Evolutionary conservation across 345 rosid genomes (phyloP).

Genomic region (Laguncularia racemosa): DNA sequence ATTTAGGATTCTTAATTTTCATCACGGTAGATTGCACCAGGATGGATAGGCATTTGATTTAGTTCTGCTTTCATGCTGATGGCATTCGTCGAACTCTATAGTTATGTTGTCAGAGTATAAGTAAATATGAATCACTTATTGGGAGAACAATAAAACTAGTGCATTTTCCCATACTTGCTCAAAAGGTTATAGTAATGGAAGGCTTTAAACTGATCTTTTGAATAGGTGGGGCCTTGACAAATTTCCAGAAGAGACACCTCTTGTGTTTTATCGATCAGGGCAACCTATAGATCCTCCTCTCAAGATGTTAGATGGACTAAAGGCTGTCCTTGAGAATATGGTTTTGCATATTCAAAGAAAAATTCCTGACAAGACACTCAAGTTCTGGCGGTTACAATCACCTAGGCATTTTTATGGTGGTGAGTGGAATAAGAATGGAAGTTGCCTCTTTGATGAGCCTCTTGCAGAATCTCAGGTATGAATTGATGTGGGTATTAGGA

Average conservation of each 20-base stretch:
- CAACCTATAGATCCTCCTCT: conserved; percentile 64
- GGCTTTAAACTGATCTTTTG: conserved; percentile 6
- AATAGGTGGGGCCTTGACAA: conserved; percentile 90
- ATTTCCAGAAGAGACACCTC: conserved; percentile 83
- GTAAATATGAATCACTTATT: too few species aligned
- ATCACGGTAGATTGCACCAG: too few species aligned
- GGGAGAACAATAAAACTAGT: too few species aligned
- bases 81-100: too few species aligned
- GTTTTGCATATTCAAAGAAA: conserved; percentile 48
- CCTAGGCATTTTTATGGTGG: conserved; percentile 90
- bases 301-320: conserved; percentile 59
- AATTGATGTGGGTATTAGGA: neutral
- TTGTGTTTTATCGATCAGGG: conserved; percentile 66
- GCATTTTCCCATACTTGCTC: too few species aligned
- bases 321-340: conserved; percentile 71
- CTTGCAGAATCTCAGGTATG: conserved; percentile 62
- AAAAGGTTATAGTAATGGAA: too few species aligned
- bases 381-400: conserved; percentile 92
- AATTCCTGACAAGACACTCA: conserved; percentile 52
- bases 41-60: too few species aligned
- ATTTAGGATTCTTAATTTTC: too few species aligned
- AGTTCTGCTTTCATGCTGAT: too few species aligned
- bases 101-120: too few species aligned
- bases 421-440: conserved; percentile 94
- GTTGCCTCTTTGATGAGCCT: conserved; percentile 72